Evolutionary conservation across 345 rosid genomes (phyloP), one percentile per base, ranked within the genome.

Genomic region (Sonneratia caseolaris): DNA sequence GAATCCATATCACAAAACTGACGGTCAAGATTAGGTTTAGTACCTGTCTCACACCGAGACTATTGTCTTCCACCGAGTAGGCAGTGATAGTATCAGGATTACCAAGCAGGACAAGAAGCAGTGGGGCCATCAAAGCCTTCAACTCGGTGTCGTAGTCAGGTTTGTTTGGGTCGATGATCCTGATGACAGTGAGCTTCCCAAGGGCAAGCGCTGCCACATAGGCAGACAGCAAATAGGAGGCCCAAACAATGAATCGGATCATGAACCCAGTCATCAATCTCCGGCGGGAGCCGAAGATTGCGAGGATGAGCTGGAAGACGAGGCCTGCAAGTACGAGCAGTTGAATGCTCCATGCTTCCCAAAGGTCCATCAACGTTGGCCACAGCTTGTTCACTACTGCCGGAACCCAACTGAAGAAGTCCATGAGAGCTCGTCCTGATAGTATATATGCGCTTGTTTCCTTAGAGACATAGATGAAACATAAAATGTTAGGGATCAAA

Each of bases 31-130:
- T 56, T 11, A 77, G 14, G 19, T 74, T 72, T 37, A 77, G 43
- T 40, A 77, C 37, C 12, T 70, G 77, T 68, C 80, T 67, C 22
- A 12, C 12, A 4, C 77, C 73, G 32, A 77, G 64, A 37, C 74
- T 49, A 47, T 74, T 73, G 51, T 77, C 80, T 55, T 77, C 80
- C 2, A 73, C 71, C 8, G 80, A 51, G 24, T 73, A 77, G 37
- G 80, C 77, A 0, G 80, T 70, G 12, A 77, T 73, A 64, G 61
- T 66, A 59, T 77, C 77, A 5, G 80, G 77, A 35, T 72, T 69
- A 38, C 77, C 76, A 14, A 74, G 73, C 37, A 70, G 77, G 15
- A 77, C 49, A 24, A 77, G 70, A 40, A 77, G 74, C 48, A 77
- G 24, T 0, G 80, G 80, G 19, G 80, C 80, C 74, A 72, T 56